phyloP scores from a whole-genome alignment of 1,284 basidiomycete genomes.

The Trichosporon coremiiforme region DNA sequence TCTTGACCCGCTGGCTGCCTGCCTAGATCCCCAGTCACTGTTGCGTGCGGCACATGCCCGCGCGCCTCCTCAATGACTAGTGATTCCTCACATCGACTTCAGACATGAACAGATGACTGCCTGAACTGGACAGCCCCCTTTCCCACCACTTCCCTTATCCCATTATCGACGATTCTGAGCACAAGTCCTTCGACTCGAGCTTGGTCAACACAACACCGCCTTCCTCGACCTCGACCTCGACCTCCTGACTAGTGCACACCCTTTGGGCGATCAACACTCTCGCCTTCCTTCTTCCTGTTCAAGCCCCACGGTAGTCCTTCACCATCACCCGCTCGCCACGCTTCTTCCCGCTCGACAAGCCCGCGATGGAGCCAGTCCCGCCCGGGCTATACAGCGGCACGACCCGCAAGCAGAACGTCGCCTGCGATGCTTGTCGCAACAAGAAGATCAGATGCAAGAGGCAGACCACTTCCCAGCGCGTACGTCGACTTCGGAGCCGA shows the following conservation, averaged over 20 bases:
- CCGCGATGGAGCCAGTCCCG: constrained; percentile 24
- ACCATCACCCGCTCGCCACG: background rate
- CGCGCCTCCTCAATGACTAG: background rate
- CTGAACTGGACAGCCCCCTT: background rate
- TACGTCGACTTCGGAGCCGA: constrained; percentile 17
- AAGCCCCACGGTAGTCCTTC: background rate
- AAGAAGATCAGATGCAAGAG: constrained; percentile 49
- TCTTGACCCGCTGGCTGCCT: background rate
- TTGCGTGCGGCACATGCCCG: background rate
- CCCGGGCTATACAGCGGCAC: constrained; percentile 25
- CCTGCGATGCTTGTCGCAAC: constrained; percentile 74
- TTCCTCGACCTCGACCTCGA: background rate
- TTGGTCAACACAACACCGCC: background rate
- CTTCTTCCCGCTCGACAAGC: background rate
- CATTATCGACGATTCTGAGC: background rate
- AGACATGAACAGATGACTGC: background rate
- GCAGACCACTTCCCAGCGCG: constrained; percentile 26
- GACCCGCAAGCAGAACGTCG: constrained; percentile 74
- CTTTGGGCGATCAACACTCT: background rate
- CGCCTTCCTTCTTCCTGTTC: background rate
- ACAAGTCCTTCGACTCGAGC: background rate
- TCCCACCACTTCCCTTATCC: background rate
- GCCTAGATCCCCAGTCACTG: background rate
- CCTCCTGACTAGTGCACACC: background rate
- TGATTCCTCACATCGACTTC: background rate